Evolutionary conservation across 768 basidiomycete genomes (phyloP), one percentile per base, ranked within the genome.

Genomic region (Lactifluus pinguis): DNA sequence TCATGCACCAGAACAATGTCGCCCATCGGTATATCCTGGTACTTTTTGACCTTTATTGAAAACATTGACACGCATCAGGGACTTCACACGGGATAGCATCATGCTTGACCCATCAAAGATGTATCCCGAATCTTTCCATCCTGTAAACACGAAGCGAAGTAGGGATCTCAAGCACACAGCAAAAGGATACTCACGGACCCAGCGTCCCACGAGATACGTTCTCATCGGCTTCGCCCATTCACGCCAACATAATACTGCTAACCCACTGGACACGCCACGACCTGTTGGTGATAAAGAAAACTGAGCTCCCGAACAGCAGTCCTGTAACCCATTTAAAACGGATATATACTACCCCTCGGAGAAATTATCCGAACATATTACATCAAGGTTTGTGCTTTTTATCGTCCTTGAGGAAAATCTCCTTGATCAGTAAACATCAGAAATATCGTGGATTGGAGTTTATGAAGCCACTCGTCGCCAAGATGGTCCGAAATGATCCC

Each of bases 181-280:
- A 0, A 71, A 67, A 6, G 64, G 69, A 34, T 67, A 58, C 34
- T 70, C 70, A 0, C 74, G 75, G 10, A 76, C 73, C 3, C 47
- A 62, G 17, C 59, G 66, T 1, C 72, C 73, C 0, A 56, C 64
- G 0, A 70, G 69, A 44, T 76, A 75, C 53, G 72, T 68, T 45
- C 54, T 74, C 50, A 73, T 74, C n/a, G 76, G 76, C 41, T 74
- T 76, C 6, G 73, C 73, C 0, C 47, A 74, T 0, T 75, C 76
- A 9, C 69, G 69, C 0, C 57, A 36, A 0, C 76, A 72, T 41
- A 66, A 67, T 2, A 70, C 73, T 0, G 53, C 66, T 0, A 15
- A 38, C 0, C 60, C 76, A 0, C 66, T 61, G 0, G 73, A 71
- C 29, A 30, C 52, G 4, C 70, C 73, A 0, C 68, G 76, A 3